Evolutionary conservation across 495 filamentous ascomycete genomes (phyloP).

Genomic region (Hypoxylon fuscum): DNA sequence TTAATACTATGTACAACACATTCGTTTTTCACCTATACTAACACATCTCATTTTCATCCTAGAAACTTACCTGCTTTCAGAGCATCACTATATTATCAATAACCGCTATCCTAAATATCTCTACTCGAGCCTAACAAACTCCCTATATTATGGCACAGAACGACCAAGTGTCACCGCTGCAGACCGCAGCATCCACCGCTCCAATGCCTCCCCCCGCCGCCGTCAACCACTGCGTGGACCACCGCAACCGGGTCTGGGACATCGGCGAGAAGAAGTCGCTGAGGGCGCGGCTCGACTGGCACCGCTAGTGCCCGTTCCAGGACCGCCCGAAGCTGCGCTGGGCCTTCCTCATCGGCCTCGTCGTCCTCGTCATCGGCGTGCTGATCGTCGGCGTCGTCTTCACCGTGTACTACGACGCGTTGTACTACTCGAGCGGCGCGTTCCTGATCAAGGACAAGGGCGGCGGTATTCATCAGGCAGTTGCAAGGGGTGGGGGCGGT

Average conservation of each 20-base stretch:
- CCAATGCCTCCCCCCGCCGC: too few relatives aligned
- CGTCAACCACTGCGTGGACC: slow-evolving; percentile 26
- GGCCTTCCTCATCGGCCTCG: slow-evolving; percentile 33
- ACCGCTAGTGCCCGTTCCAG: slow-evolving; percentile 32
- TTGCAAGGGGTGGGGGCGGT: background rate
- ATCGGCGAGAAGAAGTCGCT: slow-evolving; percentile 9
- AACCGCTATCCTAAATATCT: background rate
- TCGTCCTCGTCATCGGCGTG: slow-evolving; percentile 28
- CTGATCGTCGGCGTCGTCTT: slow-evolving; percentile 34
- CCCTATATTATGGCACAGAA: background rate
- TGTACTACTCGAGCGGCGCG: slow-evolving; percentile 38
- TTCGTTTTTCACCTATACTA: background rate
- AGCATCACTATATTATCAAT: background rate
- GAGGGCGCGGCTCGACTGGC: slow-evolving; percentile 26
- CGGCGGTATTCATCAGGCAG: background rate
- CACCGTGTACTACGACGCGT: slow-evolving; percentile 35
- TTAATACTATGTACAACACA: background rate
- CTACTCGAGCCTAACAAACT: background rate
- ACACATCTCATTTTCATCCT: background rate
- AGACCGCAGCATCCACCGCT: background rate
- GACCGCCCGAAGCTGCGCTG: slow-evolving; percentile 36
- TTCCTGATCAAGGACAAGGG: slow-evolving; percentile 24
- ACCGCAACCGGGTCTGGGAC: slow-evolving; percentile 18
- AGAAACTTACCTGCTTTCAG: background rate
- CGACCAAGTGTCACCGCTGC: background rate